phyloP scores from a whole-genome alignment of 345 rosid species.

The Erysimum cheiranthoides region DNA sequence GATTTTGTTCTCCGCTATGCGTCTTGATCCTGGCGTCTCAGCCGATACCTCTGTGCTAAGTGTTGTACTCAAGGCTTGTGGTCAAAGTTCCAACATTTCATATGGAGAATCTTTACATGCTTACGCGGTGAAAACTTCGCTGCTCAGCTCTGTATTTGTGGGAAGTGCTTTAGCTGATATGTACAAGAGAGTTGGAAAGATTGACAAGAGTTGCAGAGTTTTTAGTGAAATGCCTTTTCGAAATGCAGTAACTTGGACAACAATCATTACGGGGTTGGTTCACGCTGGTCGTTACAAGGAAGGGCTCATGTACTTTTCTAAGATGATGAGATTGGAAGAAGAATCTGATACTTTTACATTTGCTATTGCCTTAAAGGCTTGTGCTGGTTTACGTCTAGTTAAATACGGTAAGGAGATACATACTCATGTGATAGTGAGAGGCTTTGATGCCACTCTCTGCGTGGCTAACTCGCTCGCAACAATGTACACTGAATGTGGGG shows the following conservation, averaged over 20 bases:
- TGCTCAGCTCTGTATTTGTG: constrained; percentile 69
- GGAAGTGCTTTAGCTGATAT: constrained; percentile 75
- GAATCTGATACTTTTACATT: constrained; percentile 60
- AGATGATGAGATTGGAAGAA: constrained; percentile 63
- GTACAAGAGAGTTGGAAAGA: constrained; percentile 64
- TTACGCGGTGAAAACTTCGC: constrained; percentile 57
- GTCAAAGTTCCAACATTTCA: constrained; percentile 47
- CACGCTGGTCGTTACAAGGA: constrained; percentile 58
- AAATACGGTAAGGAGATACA: constrained; percentile 79
- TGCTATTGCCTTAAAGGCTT: constrained; percentile 78
- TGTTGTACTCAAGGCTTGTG: constrained; percentile 78
- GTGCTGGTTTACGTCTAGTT: constrained; percentile 68
- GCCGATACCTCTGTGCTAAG: constrained; percentile 76
- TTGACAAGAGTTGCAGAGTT: constrained; percentile 58
- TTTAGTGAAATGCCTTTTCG: constrained; percentile 69
- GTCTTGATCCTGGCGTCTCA: constrained; percentile 56
- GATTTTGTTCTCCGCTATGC: constrained; percentile 66
- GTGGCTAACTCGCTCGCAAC: constrained; percentile 77
- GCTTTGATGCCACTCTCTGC: constrained; percentile 55
- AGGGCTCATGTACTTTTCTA: constrained; percentile 65
- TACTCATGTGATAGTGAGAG: constrained; percentile 60
- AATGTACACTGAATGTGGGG: constrained; percentile 84
- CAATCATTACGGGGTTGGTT: constrained; percentile 79
- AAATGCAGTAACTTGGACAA: constrained; percentile 86
- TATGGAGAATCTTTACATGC: constrained; percentile 79